Percentiles rank a stretch among this genome's conserved stretches.
Conservation (phyloP, 164 flowering plant species). For the Vitis riparia region DNA sequence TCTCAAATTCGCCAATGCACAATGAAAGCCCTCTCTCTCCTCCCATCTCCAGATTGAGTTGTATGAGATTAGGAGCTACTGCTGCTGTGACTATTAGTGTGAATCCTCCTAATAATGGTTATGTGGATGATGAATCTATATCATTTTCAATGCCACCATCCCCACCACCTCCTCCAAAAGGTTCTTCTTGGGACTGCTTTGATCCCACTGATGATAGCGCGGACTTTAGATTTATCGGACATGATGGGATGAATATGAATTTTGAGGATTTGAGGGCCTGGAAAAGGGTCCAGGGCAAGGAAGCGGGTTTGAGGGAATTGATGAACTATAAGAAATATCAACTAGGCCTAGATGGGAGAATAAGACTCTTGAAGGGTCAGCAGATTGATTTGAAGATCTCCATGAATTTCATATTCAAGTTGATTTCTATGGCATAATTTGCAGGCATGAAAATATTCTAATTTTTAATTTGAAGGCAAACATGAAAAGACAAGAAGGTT, state of each 20-base stretch:
- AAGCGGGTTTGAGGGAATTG: constrained; percentile 21
- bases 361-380: constrained; percentile 11
- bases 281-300: constrained; percentile 31
- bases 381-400: too few species aligned
- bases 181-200: constrained; percentile 83
- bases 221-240: constrained; percentile 49
- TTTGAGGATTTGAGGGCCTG: constrained; percentile 32
- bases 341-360: constrained; percentile 16
- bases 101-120: constrained; percentile 31
- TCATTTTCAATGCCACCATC: constrained; percentile 52
- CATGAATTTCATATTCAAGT: too few species aligned
- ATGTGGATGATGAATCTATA: constrained; percentile 50
- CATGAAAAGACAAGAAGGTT: too few species aligned
- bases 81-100: constrained; percentile 58
- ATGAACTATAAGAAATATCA: constrained; percentile 26
- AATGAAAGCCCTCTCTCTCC: constrained; percentile 52
- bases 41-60: constrained; percentile 45
- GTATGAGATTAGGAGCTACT: constrained; percentile 57
- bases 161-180: constrained; percentile 64
- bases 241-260: constrained; percentile 27
- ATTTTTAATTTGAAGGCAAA: too few species aligned
- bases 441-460: too few species aligned
- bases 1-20: constrained; percentile 47
- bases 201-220: constrained; percentile 49
- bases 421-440: too few species aligned